A percentile compares a stretch with the other conserved stretches of the same genome.
Evolutionary conservation across 805 yeast genomes (phyloP).

Genomic region (Huiozyma sinensis): DNA sequence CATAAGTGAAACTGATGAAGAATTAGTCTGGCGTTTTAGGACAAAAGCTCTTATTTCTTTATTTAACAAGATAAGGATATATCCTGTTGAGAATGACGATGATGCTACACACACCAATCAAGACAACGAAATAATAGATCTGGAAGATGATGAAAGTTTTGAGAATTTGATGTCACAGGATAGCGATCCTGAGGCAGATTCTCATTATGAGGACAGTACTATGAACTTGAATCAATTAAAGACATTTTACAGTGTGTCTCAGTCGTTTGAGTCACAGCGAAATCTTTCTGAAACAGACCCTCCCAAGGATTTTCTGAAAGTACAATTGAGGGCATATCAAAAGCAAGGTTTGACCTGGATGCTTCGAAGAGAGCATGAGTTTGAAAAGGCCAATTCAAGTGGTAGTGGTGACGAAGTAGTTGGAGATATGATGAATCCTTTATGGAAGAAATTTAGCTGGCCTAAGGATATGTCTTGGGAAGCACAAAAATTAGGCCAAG

Average conservation of each 20-base stretch:
- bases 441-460: conserved; percentile 77
- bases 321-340: conserved; percentile 67
- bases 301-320: conserved; percentile 36
- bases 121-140: conserved; percentile 22
- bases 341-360: conserved; percentile 82
- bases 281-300: conserved; percentile 56
- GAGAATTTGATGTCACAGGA: conserved; percentile 7
- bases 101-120: conserved; percentile 3
- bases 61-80: conserved; percentile 39
- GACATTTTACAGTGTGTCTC: conserved; percentile 63
- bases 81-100: conserved; percentile 10
- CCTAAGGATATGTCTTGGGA: conserved; percentile 42
- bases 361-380: conserved; percentile 66
- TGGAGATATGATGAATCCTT: conserved; percentile 60
- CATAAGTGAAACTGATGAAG: conserved; percentile 42
- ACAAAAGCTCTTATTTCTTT: conserved; percentile 46
- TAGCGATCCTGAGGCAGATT: conserved; percentile 3
- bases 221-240: conserved; percentile 64
- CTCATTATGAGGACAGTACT: conserved; percentile 28
- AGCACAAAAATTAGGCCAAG: conserved; percentile 14
- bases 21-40: conserved; percentile 39
- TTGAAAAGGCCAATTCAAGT: conserved; percentile 24
- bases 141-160: conserved; percentile 28
- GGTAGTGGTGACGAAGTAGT: conserved; percentile 26
- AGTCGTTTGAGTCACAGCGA: conserved; percentile 45